A percentile compares a stretch with the other conserved stretches of the same genome.
Evolutionary conservation across 495 filamentous ascomycete species (phyloP).

Genomic region (Hyaloscypha finlandica): DNA sequence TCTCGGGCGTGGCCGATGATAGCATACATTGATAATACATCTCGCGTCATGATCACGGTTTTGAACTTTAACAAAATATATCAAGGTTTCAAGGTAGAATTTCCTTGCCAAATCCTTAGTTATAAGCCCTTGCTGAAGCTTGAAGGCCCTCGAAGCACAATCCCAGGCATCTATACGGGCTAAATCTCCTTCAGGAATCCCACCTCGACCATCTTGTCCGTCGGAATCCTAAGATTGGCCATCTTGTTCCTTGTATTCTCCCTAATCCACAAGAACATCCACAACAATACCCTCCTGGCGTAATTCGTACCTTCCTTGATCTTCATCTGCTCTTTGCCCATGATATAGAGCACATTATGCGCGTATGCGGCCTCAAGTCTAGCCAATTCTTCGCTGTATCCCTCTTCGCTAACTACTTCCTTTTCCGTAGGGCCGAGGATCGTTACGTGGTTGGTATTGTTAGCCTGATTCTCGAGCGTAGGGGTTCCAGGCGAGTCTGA

Average conservation of each 20-base stretch:
- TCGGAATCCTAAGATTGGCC: slow-evolving; percentile 56
- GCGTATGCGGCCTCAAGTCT: slow-evolving; percentile 46
- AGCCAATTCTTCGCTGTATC: slow-evolving; percentile 3
- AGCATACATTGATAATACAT: background rate
- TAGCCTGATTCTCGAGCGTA: slow-evolving; percentile 1
- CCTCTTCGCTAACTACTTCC: background rate
- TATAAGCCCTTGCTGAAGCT: slow-evolving; percentile 7
- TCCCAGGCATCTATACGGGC: slow-evolving; percentile 6
- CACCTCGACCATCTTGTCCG: slow-evolving; percentile 66
- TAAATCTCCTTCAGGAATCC: slow-evolving; percentile 68
- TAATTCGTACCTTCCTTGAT: slow-evolving; percentile 47
- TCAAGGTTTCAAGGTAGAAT: background rate
- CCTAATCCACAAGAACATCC: slow-evolving; percentile 64
- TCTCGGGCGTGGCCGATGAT: background rate
- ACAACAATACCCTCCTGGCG: slow-evolving; percentile 48
- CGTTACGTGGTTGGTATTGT: background rate
- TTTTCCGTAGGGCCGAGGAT: slow-evolving; percentile 2
- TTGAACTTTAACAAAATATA: slow-evolving; percentile 1
- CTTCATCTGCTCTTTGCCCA: slow-evolving; percentile 73
- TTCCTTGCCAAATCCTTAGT: background rate
- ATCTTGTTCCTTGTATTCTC: slow-evolving; percentile 67
- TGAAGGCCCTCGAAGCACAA: background rate
- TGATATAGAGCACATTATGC: slow-evolving; percentile 63
- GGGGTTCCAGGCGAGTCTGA: slow-evolving; percentile 23
- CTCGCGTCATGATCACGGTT: background rate